These are phyloP conservation scores for Entamoeba dispar DNA, from an alignment of 208 protist species.

Conservation along the genomic window DNA sequence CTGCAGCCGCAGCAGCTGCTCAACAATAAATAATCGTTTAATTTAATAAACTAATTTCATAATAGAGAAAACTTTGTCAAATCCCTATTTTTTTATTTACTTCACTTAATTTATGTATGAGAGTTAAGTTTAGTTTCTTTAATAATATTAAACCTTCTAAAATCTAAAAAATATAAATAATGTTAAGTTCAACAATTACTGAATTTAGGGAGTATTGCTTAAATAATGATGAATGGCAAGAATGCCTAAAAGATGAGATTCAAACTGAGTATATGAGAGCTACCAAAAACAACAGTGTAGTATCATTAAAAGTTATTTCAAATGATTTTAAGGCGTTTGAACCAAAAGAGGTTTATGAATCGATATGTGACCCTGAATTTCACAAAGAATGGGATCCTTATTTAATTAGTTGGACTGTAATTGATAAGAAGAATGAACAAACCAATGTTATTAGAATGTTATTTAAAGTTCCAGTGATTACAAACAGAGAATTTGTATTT, in stretches of 20 bases:
- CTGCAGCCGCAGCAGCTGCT: not conserved
- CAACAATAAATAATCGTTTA: not conserved
- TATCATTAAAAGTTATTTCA: not conserved
- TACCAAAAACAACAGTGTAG: not conserved
- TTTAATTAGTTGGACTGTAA: not conserved
- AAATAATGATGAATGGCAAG: not conserved
- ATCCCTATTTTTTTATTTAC: too few relatives aligned
- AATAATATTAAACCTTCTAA: too few relatives aligned
- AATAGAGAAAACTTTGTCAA: too few relatives aligned
- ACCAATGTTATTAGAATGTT: not conserved
- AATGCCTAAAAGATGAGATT: not conserved
- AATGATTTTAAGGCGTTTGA: not conserved
- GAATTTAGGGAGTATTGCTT: not conserved
- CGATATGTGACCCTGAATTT: not conserved
- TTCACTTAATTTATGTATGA: too few relatives aligned
- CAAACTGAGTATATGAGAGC: not conserved
- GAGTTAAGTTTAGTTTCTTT: too few relatives aligned
- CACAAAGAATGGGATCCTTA: not conserved
- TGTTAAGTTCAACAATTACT: not conserved
- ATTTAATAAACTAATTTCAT: too few relatives aligned
- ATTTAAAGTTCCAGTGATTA: not conserved
- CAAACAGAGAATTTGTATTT: not conserved
- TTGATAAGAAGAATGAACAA: not conserved
- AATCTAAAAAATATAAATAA: not conserved
- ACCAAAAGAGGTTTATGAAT: not conserved